Evolutionary conservation across 345 rosid genomes (phyloP).

Genomic region (Theobroma cacao): DNA sequence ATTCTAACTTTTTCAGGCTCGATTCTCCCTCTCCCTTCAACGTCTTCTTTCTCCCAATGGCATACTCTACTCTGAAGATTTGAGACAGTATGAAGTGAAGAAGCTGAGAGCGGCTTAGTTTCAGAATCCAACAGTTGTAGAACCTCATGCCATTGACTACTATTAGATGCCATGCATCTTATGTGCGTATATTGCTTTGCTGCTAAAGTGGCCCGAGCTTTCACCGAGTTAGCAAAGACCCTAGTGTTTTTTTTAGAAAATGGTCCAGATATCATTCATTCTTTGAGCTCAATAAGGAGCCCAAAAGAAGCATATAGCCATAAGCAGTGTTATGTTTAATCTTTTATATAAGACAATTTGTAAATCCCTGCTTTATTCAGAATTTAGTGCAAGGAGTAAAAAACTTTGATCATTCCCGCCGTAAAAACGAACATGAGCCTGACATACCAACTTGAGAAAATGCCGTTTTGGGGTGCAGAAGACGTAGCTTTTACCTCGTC

Average conservation of each 20-base stretch:
- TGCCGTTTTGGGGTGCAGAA: too few relatives aligned
- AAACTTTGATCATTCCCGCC: too few relatives aligned
- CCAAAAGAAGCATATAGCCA: background rate
- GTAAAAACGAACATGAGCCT: too few relatives aligned
- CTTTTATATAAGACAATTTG: background rate
- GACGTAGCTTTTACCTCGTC: too few relatives aligned
- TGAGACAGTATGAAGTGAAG: constrained; percentile 22
- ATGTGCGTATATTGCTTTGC: background rate
- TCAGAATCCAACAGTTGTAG: background rate
- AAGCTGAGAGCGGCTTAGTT: constrained; percentile 35
- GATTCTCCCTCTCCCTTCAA: constrained; percentile 37
- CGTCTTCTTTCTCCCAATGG: constrained; percentile 51
- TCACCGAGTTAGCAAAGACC: background rate
- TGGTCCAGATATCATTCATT: background rate
- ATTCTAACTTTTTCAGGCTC: constrained; percentile 33
- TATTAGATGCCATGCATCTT: background rate
- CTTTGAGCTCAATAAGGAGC: background rate
- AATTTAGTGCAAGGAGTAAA: background rate
- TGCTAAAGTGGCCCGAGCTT: background rate
- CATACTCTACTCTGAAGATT: constrained; percentile 37
- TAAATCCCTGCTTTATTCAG: background rate
- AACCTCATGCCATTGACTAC: background rate
- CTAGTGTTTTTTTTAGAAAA: background rate
- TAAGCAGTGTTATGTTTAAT: background rate
- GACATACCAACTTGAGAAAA: too few relatives aligned